phyloP scores from a whole-genome alignment of 169 alveolate species.

The Cryptosporidium bovis region DNA sequence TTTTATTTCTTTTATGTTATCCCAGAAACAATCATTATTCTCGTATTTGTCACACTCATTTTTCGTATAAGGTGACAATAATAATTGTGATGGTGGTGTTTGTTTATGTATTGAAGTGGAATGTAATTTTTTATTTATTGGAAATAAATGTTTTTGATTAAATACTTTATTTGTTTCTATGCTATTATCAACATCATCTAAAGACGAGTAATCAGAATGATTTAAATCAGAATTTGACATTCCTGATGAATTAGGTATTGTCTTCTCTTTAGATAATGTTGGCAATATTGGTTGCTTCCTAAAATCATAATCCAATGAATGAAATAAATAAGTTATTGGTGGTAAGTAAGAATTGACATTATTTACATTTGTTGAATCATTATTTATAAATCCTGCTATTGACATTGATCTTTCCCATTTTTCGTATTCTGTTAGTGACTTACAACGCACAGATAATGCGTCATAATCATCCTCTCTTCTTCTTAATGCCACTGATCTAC shows the following conservation, averaged over 20 bases:
- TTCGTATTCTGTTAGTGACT: conserved; percentile 64
- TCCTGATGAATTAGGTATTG: background rate
- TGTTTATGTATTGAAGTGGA: conserved; percentile 12
- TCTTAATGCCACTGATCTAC: conserved; percentile 67
- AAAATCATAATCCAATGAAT: conserved; percentile 72
- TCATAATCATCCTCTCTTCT: conserved; percentile 69
- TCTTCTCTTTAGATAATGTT: background rate
- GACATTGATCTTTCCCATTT: conserved; percentile 73
- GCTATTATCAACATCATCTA: background rate
- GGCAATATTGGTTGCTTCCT: conserved; percentile 73
- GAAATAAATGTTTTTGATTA: background rate
- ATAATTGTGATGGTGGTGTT: conserved; percentile 23
- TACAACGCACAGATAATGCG: conserved; percentile 73
- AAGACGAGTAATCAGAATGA: background rate
- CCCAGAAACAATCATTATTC: background rate
- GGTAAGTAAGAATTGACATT: conserved; percentile 6
- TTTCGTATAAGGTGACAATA: background rate
- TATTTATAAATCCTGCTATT: conserved; percentile 70
- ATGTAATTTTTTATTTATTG: background rate
- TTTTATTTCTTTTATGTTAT: background rate
- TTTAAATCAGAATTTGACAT: conserved; percentile 7
- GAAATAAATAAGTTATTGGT: conserved; percentile 67
- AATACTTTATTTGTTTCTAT: background rate
- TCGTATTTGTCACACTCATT: background rate
- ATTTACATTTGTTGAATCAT: background rate